Evolutionary conservation across 768 basidiomycete genomes (phyloP).

Genomic region (Psilocybe azurescens): DNA sequence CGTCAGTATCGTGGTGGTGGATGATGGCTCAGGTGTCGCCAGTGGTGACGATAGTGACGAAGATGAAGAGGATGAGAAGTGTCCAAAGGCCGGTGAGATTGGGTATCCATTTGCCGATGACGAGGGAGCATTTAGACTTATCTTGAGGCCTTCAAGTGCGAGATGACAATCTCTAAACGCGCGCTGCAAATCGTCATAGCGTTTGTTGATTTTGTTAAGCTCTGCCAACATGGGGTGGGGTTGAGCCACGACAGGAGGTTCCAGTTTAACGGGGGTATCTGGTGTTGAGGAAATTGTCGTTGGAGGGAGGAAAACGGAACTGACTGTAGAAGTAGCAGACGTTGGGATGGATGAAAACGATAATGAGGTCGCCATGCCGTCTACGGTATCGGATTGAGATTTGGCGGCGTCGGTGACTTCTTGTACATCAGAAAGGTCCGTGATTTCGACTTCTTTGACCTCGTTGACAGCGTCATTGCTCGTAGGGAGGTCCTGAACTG

Average conservation of each 20-base stretch:
- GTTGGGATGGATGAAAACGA: background rate
- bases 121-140: slow-evolving; percentile 28
- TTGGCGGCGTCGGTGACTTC: too few species aligned
- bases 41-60: slow-evolving; percentile 13
- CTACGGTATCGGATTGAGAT: background rate
- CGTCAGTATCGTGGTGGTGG: slow-evolving; percentile 23
- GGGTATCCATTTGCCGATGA: slow-evolving; percentile 15
- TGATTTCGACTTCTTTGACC: background rate
- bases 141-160: slow-evolving; percentile 63
- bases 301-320: background rate
- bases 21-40: background rate
- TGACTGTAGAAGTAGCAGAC: background rate
- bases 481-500: too few species aligned
- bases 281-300: background rate
- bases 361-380: background rate
- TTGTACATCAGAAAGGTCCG: background rate
- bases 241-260: slow-evolving; percentile 9
- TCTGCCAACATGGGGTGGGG: slow-evolving; percentile 48
- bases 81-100: background rate
- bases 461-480: too few species aligned
- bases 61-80: background rate
- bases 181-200: slow-evolving; percentile 66
- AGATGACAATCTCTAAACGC: slow-evolving; percentile 74
- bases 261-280: background rate
- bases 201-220: slow-evolving; percentile 48